A percentile compares a stretch with the other conserved stretches of the same genome.
These are phyloP conservation scores for Eucalyptus curtisii DNA, from an alignment of 345 rosid species.

Conservation along the genomic window DNA sequence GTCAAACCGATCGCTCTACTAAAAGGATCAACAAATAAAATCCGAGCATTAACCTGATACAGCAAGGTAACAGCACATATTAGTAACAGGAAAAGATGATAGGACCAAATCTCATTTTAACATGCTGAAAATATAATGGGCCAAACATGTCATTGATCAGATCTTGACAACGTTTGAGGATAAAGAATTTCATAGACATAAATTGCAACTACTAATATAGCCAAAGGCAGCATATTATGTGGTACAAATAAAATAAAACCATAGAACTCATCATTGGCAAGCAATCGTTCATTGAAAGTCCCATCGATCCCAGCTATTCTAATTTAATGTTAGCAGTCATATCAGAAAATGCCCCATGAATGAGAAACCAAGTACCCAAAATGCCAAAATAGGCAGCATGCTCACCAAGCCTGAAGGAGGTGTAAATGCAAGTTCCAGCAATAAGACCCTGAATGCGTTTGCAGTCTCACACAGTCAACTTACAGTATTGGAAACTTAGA, in stretches of 20 bases:
- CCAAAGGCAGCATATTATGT: not conserved
- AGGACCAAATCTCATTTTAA: not conserved
- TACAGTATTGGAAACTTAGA: not conserved
- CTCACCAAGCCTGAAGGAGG: not conserved
- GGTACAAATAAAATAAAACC: not conserved
- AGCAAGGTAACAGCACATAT: not conserved
- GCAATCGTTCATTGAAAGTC: not conserved
- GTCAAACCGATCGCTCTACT: constrained; percentile 96
- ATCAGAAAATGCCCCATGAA: not conserved
- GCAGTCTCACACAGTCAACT: not conserved
- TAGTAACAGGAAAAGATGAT: not conserved
- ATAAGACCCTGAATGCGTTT: not conserved
- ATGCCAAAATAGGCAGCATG: not conserved
- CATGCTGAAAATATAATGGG: not conserved
- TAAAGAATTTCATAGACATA: not conserved
- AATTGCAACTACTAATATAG: not conserved
- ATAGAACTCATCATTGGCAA: not conserved
- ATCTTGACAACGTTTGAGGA: not conserved
- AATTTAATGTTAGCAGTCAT: not conserved
- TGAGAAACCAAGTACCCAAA: not conserved
- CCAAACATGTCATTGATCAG: not conserved
- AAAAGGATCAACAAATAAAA: constrained; percentile 83
- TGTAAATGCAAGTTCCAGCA: not conserved
- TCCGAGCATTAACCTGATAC: constrained; percentile 76
- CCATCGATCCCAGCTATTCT: not conserved